Evolutionary conservation across 805 yeast species (phyloP).

Genomic region (Debaryomyces maramus): DNA sequence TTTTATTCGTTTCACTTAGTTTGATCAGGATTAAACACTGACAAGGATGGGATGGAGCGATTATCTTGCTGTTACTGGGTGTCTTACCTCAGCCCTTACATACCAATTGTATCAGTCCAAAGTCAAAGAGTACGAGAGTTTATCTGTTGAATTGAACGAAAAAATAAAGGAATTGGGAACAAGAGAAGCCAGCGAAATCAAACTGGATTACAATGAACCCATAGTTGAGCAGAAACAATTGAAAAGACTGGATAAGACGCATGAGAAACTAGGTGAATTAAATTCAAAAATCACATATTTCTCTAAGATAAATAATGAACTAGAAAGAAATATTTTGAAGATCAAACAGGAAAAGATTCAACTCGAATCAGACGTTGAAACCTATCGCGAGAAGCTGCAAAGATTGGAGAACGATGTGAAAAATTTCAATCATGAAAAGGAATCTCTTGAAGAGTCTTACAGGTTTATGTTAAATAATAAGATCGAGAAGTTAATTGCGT

Average conservation of each 20-base stretch:
- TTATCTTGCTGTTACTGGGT: conserved; percentile 1
- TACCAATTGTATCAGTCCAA: conserved; percentile 21
- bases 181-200: background rate
- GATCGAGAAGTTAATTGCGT: conserved; percentile 21
- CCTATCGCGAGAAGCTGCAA: conserved; percentile 3
- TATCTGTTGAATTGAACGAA: conserved; percentile 10
- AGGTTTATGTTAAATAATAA: conserved; percentile 26
- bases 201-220: background rate
- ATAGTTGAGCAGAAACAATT: background rate
- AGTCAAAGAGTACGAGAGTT: conserved; percentile 13
- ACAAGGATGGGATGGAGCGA: background rate
- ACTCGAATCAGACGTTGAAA: conserved; percentile 5
- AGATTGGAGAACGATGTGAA: background rate
- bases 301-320: background rate
- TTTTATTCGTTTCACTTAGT: background rate
- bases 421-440: conserved; percentile 1
- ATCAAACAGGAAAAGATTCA: conserved; percentile 5
- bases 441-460: conserved; percentile 14
- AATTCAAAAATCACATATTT: too few relatives aligned
- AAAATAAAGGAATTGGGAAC: conserved; percentile 4
- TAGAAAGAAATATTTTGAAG: background rate
- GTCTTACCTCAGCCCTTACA: conserved; percentile 18
- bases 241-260: background rate
- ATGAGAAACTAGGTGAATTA: too few relatives aligned
- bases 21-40: background rate